Evolutionary conservation across 2,329 filamentous ascomycete species (phyloP).

Genomic region (Lasiodiplodia gonubiensis): DNA sequence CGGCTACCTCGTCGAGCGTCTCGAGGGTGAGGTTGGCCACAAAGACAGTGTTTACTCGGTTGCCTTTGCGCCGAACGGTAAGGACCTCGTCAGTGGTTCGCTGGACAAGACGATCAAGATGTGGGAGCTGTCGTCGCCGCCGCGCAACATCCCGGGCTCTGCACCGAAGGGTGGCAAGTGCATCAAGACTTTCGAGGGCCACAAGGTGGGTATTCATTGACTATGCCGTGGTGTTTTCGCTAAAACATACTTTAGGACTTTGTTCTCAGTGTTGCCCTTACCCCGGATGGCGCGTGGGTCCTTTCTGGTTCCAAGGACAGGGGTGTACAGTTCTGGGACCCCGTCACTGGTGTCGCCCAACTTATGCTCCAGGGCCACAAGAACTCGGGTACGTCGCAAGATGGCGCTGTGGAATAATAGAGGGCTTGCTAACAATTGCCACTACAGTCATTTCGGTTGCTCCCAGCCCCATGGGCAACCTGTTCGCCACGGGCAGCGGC

Average conservation of each 20-base stretch:
- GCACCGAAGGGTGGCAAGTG: constrained; percentile 87
- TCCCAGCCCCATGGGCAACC: constrained; percentile 83
- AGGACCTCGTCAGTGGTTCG: constrained; percentile 91
- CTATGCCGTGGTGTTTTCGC: background rate
- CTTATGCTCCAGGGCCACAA: constrained; percentile 99
- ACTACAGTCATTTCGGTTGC: constrained; percentile 87
- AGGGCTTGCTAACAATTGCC: background rate
- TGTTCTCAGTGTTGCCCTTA: constrained; percentile 92
- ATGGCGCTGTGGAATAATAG: constrained; percentile 9
- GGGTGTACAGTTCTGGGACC: constrained; percentile 98
- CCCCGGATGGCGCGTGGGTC: constrained; percentile 93
- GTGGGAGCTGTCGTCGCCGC: constrained; percentile 86
- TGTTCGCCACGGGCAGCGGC: constrained; percentile 95
- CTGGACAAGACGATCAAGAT: constrained; percentile 99
- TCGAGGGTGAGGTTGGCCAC: constrained; percentile 92
- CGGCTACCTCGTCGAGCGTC: constrained; percentile 85
- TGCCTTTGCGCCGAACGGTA: constrained; percentile 91
- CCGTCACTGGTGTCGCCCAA: constrained; percentile 88
- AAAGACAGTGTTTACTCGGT: constrained; percentile 97
- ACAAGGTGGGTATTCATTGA: constrained; percentile 69
- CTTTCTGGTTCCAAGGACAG: constrained; percentile 97
- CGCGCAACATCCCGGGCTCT: constrained; percentile 68
- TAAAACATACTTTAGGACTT: constrained; percentile 71
- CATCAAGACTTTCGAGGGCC: constrained; percentile 95
- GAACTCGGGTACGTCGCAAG: constrained; percentile 71